Evolutionary conservation across 331 rosid species (phyloP).

Genomic region (Acacia pycnantha): DNA sequence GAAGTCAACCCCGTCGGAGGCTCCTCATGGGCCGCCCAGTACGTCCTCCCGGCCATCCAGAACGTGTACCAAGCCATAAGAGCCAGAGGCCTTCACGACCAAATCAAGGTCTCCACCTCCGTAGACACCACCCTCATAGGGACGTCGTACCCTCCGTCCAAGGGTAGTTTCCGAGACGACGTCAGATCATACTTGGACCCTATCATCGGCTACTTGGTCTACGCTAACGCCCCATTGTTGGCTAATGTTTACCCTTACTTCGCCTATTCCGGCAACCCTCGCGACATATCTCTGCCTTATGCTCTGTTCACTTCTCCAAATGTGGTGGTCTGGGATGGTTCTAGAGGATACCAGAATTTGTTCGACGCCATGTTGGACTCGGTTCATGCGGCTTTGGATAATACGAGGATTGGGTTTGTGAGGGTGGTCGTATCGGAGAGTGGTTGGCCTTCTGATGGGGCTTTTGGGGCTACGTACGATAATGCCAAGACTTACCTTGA

Average conservation of each 20-base stretch:
- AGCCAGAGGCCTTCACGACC: conserved; percentile 48
- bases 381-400: conserved; percentile 55
- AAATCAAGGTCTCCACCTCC: conserved; percentile 66
- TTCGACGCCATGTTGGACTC: conserved; percentile 71
- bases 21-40: conserved; percentile 32
- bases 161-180: conserved; percentile 58
- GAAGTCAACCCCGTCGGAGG: conserved; percentile 68
- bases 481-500: conserved; percentile 52
- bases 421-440: conserved; percentile 67
- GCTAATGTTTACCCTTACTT: conserved; percentile 70
- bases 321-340: conserved; percentile 47
- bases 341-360: conserved; percentile 50
- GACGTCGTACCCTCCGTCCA: conserved; percentile 58
- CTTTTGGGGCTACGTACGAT: conserved; percentile 36
- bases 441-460: conserved; percentile 78
- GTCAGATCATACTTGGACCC: conserved; percentile 61
- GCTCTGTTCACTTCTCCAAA: conserved; percentile 57
- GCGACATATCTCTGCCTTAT: conserved; percentile 56
- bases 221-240: conserved; percentile 52
- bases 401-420: conserved; percentile 47
- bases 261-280: conserved; percentile 40
- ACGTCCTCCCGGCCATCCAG: conserved; percentile 51
- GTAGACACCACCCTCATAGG: conserved; percentile 64
- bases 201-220: conserved; percentile 50
- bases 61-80: conserved; percentile 57